Evolutionary conservation across 805 yeast species (phyloP).

Genomic region (Myxozyma neglecta): DNA sequence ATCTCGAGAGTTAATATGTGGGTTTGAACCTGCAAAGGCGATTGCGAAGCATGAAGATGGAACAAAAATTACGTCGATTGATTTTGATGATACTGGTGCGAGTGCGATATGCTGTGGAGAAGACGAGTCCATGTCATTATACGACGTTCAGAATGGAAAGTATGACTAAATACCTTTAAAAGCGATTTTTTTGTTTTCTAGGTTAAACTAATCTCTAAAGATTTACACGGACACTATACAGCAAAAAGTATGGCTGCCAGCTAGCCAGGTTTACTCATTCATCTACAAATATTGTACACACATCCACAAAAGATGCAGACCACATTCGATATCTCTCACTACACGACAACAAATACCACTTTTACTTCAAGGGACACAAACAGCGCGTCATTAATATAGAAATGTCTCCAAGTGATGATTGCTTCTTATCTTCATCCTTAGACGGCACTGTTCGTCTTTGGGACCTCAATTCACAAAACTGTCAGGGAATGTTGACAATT

Average conservation of each 20-base stretch:
- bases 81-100: slow-evolving; percentile 82
- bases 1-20: slow-evolving; percentile 24
- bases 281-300: slow-evolving; percentile 70
- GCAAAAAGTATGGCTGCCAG: slow-evolving; percentile 91
- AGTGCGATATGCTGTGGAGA: slow-evolving; percentile 72
- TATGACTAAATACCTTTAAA: slow-evolving; percentile 40
- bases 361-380: slow-evolving; percentile 87
- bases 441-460: slow-evolving; percentile 84
- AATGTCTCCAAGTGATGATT: slow-evolving; percentile 67
- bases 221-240: slow-evolving; percentile 60
- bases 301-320: slow-evolving; percentile 68
- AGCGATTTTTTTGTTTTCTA: background rate
- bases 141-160: slow-evolving; percentile 69
- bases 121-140: slow-evolving; percentile 80
- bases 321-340: slow-evolving; percentile 69
- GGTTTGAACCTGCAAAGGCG: slow-evolving; percentile 49
- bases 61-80: slow-evolving; percentile 45
- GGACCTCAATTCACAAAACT: slow-evolving; percentile 73
- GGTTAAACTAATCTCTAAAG: slow-evolving; percentile 6
- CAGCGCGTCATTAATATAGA: slow-evolving; percentile 71
- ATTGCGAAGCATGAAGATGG: slow-evolving; percentile 47
- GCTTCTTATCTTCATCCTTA: slow-evolving; percentile 63
- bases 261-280: slow-evolving; percentile 80
- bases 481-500: slow-evolving; percentile 61
- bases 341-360: slow-evolving; percentile 71